Conservation (phyloP, 1,284 basidiomycete species). For the Malassezia dermatis region DNA sequence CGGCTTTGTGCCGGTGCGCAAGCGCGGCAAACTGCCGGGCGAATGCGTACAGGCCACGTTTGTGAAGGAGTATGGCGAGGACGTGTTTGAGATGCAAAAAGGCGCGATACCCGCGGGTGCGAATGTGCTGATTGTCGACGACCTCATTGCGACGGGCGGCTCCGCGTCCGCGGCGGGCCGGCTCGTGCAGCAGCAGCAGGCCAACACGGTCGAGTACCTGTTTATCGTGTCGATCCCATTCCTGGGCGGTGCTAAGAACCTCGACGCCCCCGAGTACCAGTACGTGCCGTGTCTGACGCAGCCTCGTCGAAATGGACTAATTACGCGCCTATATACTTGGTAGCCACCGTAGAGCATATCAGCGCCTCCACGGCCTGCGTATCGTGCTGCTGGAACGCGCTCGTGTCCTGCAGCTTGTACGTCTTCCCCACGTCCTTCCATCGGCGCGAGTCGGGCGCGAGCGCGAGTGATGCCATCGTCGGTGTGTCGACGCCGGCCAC, state of each 20-base stretch:
- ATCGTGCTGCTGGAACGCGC: conserved; percentile 2
- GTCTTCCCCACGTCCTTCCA: conserved; percentile 8
- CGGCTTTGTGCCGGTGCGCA: conserved; percentile 91
- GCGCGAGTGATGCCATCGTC: background rate
- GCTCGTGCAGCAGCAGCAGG: conserved; percentile 71
- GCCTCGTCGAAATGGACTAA: conserved; percentile 19
- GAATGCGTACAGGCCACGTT: conserved; percentile 66
- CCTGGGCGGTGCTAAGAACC: conserved; percentile 66
- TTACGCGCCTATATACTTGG: conserved; percentile 10
- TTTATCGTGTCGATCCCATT: conserved; percentile 84
- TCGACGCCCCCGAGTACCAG: conserved; percentile 66
- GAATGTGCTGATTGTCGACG: conserved; percentile 80
- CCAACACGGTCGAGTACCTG: conserved; percentile 77
- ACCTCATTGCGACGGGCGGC: conserved; percentile 92
- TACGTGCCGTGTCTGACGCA: conserved; percentile 17
- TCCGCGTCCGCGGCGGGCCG: conserved; percentile 89
- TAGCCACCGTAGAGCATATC: conserved; percentile 11
- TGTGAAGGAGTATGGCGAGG: conserved; percentile 94
- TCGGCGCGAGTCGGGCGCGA: background rate
- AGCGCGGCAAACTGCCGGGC: conserved; percentile 87
- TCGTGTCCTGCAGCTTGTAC: conserved; percentile 13
- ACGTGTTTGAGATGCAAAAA: conserved; percentile 87
- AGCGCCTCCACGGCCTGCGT: background rate
- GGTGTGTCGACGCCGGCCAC: background rate
- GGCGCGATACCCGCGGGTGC: conserved; percentile 70